Percentiles rank a stretch among this genome's conserved stretches.
Evolutionary conservation across 2,329 filamentous ascomycete species (phyloP).

Genomic region (Fusarium sambucinum): DNA sequence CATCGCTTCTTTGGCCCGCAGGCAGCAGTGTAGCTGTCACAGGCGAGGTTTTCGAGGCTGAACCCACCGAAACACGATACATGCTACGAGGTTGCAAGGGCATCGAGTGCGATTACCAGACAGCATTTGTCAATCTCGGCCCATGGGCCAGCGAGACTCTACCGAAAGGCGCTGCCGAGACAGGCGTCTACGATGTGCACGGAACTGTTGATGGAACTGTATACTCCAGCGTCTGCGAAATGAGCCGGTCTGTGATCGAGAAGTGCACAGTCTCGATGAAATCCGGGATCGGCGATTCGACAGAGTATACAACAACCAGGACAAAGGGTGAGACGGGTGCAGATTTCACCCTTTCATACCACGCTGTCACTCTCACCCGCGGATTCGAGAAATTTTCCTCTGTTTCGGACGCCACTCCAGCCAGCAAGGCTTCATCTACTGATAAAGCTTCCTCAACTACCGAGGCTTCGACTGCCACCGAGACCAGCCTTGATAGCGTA

Average conservation of each 20-base stretch:
- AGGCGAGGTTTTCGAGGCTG: slow-evolving; percentile 5
- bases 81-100: slow-evolving; percentile 13
- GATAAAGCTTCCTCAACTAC: background rate
- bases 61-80: slow-evolving; percentile 3
- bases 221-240: slow-evolving; percentile 18
- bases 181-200: slow-evolving; percentile 16
- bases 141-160: slow-evolving; percentile 18
- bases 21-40: background rate
- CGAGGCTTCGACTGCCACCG: background rate
- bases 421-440: background rate
- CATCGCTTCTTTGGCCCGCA: slow-evolving; percentile 13
- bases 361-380: slow-evolving; percentile 6
- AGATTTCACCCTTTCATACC: slow-evolving; percentile 14
- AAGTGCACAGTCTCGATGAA: slow-evolving; percentile 1
- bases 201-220: slow-evolving; percentile 12
- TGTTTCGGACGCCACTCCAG: background rate
- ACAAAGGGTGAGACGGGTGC: slow-evolving; percentile 17
- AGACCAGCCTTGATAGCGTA: background rate
- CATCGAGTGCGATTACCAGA: slow-evolving; percentile 5
- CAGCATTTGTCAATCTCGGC: slow-evolving; percentile 13
- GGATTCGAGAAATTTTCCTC: slow-evolving; percentile 3
- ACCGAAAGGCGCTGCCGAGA: slow-evolving; percentile 2
- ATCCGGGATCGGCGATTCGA: background rate
- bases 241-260: slow-evolving; percentile 15
- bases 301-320: slow-evolving; percentile 4